Conservation (phyloP, 495 filamentous ascomycete genomes). For the Beverwykella pulmonaria region DNA sequence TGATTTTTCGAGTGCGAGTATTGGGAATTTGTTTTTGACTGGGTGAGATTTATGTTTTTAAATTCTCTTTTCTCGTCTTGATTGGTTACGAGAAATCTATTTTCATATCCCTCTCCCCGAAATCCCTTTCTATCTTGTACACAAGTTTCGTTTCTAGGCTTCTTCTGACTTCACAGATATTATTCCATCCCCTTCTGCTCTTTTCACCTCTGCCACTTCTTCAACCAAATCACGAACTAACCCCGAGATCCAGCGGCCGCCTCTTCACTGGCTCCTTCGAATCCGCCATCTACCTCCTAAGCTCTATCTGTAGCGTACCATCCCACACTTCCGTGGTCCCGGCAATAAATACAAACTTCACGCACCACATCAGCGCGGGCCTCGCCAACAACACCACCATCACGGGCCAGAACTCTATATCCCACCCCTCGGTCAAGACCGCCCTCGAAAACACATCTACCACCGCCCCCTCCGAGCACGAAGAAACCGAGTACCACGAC, state of each 20-base stretch:
- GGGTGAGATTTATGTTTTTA: constrained; percentile 68
- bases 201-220: no score
- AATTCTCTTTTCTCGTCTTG: neutral
- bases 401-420: constrained; percentile 89
- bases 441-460: constrained; percentile 43
- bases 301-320: constrained; percentile 78
- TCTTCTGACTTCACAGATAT: no score
- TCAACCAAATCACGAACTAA: neutral
- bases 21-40: constrained; percentile 94
- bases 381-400: constrained; percentile 77
- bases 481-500: constrained; percentile 44
- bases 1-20: constrained; percentile 82
- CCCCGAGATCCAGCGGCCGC: constrained; percentile 38
- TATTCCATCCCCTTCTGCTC: no score
- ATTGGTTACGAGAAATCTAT: no score
- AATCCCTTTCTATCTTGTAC: no score
- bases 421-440: constrained; percentile 69
- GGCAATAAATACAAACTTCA: constrained; percentile 90
- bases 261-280: constrained; percentile 49
- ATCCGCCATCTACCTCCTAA: constrained; percentile 48
- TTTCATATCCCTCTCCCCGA: no score
- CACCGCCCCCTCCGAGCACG: constrained; percentile 14
- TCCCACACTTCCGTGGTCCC: constrained; percentile 76
- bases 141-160: no score
- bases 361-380: constrained; percentile 87